These are phyloP conservation scores for Meredithiella fracta DNA, from an alignment of 2,329 filamentous ascomycete genomes.

Conservation along the genomic window DNA sequence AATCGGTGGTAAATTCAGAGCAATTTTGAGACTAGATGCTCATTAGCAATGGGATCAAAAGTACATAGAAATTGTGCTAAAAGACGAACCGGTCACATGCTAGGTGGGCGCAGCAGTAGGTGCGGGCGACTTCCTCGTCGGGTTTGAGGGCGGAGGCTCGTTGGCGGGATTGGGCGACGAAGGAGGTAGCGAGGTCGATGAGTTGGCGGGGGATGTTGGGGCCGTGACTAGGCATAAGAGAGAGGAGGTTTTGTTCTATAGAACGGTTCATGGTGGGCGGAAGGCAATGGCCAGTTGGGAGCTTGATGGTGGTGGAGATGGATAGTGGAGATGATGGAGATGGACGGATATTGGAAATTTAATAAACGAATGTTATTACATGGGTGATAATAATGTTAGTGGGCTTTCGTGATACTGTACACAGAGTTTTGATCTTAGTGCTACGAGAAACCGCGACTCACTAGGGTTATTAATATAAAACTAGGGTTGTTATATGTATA, in stretches of 20 bases:
- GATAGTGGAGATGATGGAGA: not conserved
- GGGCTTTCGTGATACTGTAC: too few relatives aligned
- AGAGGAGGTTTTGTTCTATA: constrained; percentile 56
- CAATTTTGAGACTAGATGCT: constrained; percentile 51
- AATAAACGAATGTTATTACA: too few relatives aligned
- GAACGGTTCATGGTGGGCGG: constrained; percentile 51
- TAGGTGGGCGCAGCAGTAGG: constrained; percentile 72
- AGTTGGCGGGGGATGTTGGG: constrained; percentile 52
- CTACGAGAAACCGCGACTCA: not conserved
- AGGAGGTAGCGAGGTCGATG: constrained; percentile 50
- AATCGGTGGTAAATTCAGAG: constrained; percentile 60
- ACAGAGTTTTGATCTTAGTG: not conserved
- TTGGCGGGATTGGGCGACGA: constrained; percentile 66
- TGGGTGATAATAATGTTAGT: not conserved
- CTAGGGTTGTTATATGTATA: too few relatives aligned
- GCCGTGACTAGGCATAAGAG: constrained; percentile 56
- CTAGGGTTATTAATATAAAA: not conserved
- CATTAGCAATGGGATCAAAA: not conserved
- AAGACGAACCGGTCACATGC: constrained; percentile 63
- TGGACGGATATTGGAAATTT: not conserved
- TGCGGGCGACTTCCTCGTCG: constrained; percentile 74
- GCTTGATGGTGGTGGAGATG: not conserved
- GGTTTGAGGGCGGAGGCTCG: constrained; percentile 62
- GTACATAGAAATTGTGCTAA: not conserved
- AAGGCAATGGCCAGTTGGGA: constrained; percentile 46